Evolutionary conservation across 331 rosid species (phyloP), one percentile per base, ranked within the genome.

Genomic region (Malus hybrid): DNA sequence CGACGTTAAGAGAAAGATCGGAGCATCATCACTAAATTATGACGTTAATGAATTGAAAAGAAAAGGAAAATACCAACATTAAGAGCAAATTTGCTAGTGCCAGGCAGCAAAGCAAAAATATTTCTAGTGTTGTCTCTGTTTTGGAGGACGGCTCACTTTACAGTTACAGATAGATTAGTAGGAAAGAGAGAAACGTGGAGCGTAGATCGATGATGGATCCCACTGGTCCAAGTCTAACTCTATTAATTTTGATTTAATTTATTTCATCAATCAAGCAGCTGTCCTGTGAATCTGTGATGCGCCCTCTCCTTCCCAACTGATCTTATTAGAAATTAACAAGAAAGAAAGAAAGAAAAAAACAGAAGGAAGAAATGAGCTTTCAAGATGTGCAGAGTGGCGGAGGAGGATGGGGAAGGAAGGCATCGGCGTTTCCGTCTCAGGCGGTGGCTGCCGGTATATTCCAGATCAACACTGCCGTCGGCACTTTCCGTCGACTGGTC

Each of bases 381-480:
- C 97, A 89, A 68, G 97, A 91, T 76, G 66, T 88, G 28, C 83
- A 85, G 73, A 80, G 75, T 34, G 82, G 80, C 29, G 53, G 72
- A 10, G 75, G 66, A 57, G 75, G 66, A 57, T 28, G 32, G 80
- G 69, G 69, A 61, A 76, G 60, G 75, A 71, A 71, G 57, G 39
- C 76, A 24, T 8, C 76, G 10, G 67, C 76, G 46, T 58, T 57
- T 72, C 92, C 84, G 28, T 79, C 93, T 12, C 96, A 89, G 81
- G 92, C 87, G 46, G 79, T 91, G 34, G 91, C 94, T 5, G 87
- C 94, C 33, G 92, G 88, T 39, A 87, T 91, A 77, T 91, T 87
- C 82, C 94, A 91, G 91, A 87, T 91, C 83, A 91, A 91, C 78
- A 89, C 94, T 10, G 88, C 94, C 85, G 92, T 87, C 29, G 76